phyloP scores from a whole-genome alignment of 345 rosid species.

The Pseudoturritis turrita region DNA sequence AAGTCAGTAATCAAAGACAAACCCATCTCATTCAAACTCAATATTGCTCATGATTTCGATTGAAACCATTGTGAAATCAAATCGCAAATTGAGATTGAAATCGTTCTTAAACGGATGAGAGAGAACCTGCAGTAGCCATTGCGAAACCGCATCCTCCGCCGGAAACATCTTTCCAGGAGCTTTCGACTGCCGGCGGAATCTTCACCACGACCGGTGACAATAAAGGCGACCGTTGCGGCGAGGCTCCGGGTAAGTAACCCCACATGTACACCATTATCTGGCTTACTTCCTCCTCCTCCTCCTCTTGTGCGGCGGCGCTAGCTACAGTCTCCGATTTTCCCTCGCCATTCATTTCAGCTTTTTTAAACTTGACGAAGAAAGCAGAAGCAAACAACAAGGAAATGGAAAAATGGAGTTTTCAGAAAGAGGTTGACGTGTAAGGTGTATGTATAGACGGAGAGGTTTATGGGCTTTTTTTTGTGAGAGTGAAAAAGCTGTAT shows the following conservation, averaged over 20 bases:
- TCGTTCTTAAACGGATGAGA: not conserved
- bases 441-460: slow-evolving; percentile 22
- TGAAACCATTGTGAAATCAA: not conserved
- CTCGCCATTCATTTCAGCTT: slow-evolving; percentile 52
- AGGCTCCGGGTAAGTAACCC: slow-evolving; percentile 97
- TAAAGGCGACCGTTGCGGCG: slow-evolving; percentile 75
- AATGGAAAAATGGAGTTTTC: not conserved
- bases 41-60: not conserved
- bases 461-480: not conserved
- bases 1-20: not conserved
- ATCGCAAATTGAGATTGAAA: not conserved
- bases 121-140: slow-evolving; percentile 81
- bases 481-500: not conserved
- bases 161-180: slow-evolving; percentile 74
- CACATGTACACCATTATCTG: slow-evolving; percentile 60
- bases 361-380: not conserved
- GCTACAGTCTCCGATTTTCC: slow-evolving; percentile 35
- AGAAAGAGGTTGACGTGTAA: slow-evolving; percentile 17
- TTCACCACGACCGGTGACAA: slow-evolving; percentile 57
- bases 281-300: slow-evolving; percentile 29
- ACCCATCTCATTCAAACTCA: not conserved
- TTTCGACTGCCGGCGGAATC: slow-evolving; percentile 33
- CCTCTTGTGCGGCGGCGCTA: slow-evolving; percentile 10
- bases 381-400: not conserved
- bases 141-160: slow-evolving; percentile 99